Conservation (phyloP, 805 yeast genomes). For the Metschnikowia bowlesiae region DNA sequence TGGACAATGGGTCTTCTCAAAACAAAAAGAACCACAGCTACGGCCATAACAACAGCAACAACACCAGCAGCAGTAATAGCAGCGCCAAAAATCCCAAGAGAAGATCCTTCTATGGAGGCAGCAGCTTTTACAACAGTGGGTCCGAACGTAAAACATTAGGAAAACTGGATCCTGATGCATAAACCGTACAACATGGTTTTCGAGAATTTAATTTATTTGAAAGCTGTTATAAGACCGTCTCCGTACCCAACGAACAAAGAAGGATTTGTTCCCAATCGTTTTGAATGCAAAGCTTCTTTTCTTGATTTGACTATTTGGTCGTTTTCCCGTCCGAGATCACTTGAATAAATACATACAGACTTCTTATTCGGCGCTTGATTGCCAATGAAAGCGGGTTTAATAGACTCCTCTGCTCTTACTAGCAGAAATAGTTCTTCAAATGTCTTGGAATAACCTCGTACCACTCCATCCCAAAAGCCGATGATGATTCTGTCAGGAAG, state of each 20-base stretch:
- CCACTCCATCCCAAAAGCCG: constrained; percentile 52
- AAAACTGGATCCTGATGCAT: constrained; percentile 6
- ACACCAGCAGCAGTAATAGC: constrained; percentile 26
- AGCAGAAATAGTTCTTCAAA: constrained; percentile 6
- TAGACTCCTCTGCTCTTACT: constrained; percentile 12
- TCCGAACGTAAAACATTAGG: not conserved
- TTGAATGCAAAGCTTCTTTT: constrained; percentile 8
- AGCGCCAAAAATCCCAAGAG: constrained; percentile 28
- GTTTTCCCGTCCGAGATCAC: not conserved
- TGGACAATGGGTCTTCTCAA: not conserved
- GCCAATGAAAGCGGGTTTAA: constrained; percentile 7
- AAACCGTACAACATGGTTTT: not conserved
- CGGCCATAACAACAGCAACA: not conserved
- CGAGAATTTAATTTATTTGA: not conserved
- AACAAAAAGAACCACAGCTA: not conserved
- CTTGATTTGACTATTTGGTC: not conserved
- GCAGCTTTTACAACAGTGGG: constrained; percentile 15
- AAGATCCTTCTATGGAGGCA: constrained; percentile 29
- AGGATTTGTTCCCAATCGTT: constrained; percentile 10
- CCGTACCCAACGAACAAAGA: constrained; percentile 49
- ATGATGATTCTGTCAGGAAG: constrained; percentile 22
- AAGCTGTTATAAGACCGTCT: constrained; percentile 48
- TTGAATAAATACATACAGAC: constrained; percentile 12
- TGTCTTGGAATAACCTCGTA: constrained; percentile 18
- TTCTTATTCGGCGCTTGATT: constrained; percentile 11